phyloP scores from a whole-genome alignment of 139 green algal species.

The Chlamydomonas sp. region DNA sequence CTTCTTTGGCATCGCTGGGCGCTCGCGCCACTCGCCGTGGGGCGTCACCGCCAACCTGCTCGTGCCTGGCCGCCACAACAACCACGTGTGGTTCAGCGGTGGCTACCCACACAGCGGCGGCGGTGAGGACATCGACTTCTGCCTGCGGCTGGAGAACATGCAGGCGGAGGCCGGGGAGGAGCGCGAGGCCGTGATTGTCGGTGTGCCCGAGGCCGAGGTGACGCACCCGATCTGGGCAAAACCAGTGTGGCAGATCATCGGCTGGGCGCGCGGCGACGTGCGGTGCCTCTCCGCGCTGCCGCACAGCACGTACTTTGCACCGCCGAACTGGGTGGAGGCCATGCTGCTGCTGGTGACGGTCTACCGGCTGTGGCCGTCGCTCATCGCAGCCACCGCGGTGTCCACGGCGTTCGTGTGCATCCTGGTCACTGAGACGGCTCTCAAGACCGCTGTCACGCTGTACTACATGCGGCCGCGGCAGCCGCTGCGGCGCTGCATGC shows the following conservation, averaged over 20 bases:
- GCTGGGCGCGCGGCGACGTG: slow-evolving; percentile 17
- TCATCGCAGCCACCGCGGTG: neutral
- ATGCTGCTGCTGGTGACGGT: neutral
- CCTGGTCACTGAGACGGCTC: neutral
- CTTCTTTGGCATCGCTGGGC: slow-evolving; percentile 13
- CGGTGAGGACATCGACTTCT: slow-evolving; percentile 30
- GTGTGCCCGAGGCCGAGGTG: slow-evolving; percentile 14
- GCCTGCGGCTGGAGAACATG: slow-evolving; percentile 12
- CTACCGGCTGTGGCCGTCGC: neutral
- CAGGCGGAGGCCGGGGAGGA: neutral
- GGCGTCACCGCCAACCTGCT: slow-evolving; percentile 29
- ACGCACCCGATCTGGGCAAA: slow-evolving; percentile 19
- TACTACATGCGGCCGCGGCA: neutral
- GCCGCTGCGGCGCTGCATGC: neutral
- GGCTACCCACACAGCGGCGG: slow-evolving; percentile 19
- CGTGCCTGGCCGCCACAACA: slow-evolving; percentile 16
- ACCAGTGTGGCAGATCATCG: slow-evolving; percentile 12
- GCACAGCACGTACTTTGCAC: neutral
- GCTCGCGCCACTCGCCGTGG: slow-evolving; percentile 11
- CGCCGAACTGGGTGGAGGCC: slow-evolving; percentile 14
- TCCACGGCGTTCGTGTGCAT: neutral
- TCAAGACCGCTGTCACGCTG: neutral
- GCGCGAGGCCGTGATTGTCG: slow-evolving; percentile 2
- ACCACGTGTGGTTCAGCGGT: slow-evolving; percentile 20
- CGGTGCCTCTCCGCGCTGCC: slow-evolving; percentile 13